A percentile compares a stretch with the other conserved stretches of the same genome.
Evolutionary conservation across 164 flowering plant species (phyloP).

Genomic region (Cinnamomum chago): DNA sequence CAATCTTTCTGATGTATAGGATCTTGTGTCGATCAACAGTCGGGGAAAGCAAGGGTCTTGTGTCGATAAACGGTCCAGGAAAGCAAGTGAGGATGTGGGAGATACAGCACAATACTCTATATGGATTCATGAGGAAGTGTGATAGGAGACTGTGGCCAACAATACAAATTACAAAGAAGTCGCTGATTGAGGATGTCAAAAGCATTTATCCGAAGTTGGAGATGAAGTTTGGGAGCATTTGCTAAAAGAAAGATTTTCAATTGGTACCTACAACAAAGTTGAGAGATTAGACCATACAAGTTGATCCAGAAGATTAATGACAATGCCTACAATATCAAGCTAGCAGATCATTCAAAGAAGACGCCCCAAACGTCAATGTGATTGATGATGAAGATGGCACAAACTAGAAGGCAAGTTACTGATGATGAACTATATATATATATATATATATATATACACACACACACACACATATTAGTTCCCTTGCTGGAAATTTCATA

Average conservation of each 20-base stretch:
- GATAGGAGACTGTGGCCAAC: background rate
- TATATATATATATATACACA: too few relatives aligned
- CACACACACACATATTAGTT: too few relatives aligned
- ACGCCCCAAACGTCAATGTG: background rate
- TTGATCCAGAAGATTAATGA: background rate
- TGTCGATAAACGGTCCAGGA: too few relatives aligned
- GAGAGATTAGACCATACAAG: background rate
- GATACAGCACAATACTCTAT: background rate
- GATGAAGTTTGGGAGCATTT: background rate
- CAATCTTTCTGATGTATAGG: background rate
- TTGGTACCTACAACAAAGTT: background rate
- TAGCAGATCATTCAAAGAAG: background rate
- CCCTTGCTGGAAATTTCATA: too few relatives aligned
- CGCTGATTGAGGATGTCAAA: background rate
- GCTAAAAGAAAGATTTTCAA: background rate
- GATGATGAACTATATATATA: too few relatives aligned
- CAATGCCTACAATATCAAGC: background rate
- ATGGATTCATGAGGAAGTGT: background rate
- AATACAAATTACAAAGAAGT: background rate
- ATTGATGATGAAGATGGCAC: background rate
- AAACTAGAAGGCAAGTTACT: too few relatives aligned
- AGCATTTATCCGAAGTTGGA: background rate
- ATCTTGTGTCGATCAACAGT: background rate
- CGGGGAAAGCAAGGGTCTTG: too few relatives aligned
- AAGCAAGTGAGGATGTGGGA: background rate